Percentiles rank a stretch among this genome's conserved stretches.
Conservation (phyloP, 1,284 basidiomycete genomes). For the Cutaneotrichosporon daszewskae region DNA sequence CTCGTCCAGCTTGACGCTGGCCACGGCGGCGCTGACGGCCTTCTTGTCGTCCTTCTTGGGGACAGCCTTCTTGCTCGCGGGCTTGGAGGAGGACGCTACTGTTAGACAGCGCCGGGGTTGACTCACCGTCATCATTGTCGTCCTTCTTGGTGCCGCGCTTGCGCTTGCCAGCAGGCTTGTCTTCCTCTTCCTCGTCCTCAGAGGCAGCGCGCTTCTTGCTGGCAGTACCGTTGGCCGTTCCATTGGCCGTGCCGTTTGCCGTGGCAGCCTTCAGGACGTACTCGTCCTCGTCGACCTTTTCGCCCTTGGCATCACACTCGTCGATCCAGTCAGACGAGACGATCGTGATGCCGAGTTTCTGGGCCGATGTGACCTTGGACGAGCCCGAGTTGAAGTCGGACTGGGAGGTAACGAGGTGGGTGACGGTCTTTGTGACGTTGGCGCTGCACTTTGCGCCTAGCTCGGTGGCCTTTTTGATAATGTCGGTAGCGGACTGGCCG, state of each 20-base stretch:
- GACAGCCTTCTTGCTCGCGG: constrained; percentile 4
- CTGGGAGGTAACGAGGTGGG: constrained; percentile 10
- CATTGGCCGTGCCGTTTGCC: neutral
- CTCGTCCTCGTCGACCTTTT: constrained; percentile 2
- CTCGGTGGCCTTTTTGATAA: constrained; percentile 1
- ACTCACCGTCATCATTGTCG: constrained; percentile 7
- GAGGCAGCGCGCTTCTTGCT: constrained; percentile 11
- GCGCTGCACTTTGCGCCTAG: constrained; percentile 9
- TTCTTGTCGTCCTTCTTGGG: constrained; percentile 9
- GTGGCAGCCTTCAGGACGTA: neutral
- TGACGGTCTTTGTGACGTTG: constrained; percentile 13
- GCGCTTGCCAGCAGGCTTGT: neutral
- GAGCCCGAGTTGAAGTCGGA: neutral
- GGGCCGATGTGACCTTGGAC: constrained; percentile 1
- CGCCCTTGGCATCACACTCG: constrained; percentile 6
- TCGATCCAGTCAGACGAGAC: constrained; percentile 12
- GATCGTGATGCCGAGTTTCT: constrained; percentile 2
- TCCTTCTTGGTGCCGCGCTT: neutral
- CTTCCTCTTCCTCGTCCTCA: neutral
- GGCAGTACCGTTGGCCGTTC: neutral
- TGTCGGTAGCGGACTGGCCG: constrained; percentile 2
- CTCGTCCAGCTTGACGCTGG: constrained; percentile 1
- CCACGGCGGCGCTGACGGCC: neutral
- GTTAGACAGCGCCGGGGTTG: too few species aligned
- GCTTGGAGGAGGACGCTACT: too few species aligned